Base-by-base conservation (phyloP, 208 protist genomes). In the Leishmania major region DNA sequence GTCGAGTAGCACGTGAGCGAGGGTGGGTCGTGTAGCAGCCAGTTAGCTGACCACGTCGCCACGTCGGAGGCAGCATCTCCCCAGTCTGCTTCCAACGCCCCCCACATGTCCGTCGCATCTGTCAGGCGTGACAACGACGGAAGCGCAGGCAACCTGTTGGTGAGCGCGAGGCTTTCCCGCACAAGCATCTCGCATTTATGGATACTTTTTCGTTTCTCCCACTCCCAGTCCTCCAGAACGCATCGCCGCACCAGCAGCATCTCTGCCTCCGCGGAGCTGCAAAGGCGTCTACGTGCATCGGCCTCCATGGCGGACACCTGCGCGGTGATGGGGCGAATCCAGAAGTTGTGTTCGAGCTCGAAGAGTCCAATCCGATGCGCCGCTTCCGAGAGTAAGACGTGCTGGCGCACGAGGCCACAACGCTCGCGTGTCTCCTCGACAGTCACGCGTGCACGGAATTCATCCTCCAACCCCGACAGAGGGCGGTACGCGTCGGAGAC, bases 401-500 rank as follows among this genome's bases (percentile, higher is more conserved):
- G 51, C 31, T 73, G 83, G 43, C 73, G 57, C 35, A 60, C 28
- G 25, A 83, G 59, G 31, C 0, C 1, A 8, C 55, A 49, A 11
- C 73, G 37, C 66, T 67, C 74, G 7, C 10, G 10, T 2, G 15
- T 2, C 66, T 86, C 83, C 55, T 83, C 75, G 22, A 35, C 22
- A 53, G 17, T 51, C 13, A 79, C 37, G 8, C 19, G 67, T n/a
- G 31, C 25, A 0, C 83, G 78, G 62, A 86, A 83, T 11, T 45
- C 40, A 40, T 72, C 67, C 75, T 86, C 83, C 45, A 86, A 43
- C 1, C 5, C 13, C 7, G 49, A 49, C 15, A 86, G 55, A 6
- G 83, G 83, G 25, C 78, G 83, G 28, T 37, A 78, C 13, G 67
- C 83, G 28, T 86, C 83, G 0, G 83, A 80, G 4, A 78, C 51